These are phyloP conservation scores for Monosporascus sp. DNA, from an alignment of 2,329 filamentous ascomycete genomes.

Conservation along the genomic window DNA sequence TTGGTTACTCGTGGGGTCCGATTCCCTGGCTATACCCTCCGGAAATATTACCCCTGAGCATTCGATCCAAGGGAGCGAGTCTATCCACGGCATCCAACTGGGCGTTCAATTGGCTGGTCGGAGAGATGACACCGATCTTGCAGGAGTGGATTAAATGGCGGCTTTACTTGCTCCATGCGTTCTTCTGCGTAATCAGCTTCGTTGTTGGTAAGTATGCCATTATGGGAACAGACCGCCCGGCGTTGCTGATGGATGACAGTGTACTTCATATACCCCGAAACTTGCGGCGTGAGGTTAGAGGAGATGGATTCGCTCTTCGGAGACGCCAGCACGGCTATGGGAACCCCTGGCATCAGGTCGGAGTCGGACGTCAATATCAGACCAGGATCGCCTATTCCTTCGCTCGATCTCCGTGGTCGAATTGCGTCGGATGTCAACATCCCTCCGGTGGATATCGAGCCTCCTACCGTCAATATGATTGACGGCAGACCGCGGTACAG, in stretches of 20 bases:
- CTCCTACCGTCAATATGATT: constrained; percentile 56
- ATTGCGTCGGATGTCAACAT: constrained; percentile 62
- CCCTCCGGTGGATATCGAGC: constrained; percentile 76
- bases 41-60: constrained; percentile 95
- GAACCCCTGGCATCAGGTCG: constrained; percentile 66
- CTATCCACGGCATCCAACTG: constrained; percentile 95
- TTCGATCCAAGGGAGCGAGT: constrained; percentile 94
- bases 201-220: constrained; percentile 71
- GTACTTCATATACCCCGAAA: constrained; percentile 96
- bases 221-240: background rate
- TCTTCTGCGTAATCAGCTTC: constrained; percentile 93
- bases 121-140: constrained; percentile 87
- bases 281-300: constrained; percentile 87
- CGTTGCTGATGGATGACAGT: constrained; percentile 48
- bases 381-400: constrained; percentile 72
- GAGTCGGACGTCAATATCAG: constrained; percentile 81
- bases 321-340: constrained; percentile 77
- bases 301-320: constrained; percentile 96
- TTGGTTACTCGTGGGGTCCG: constrained; percentile 91
- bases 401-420: constrained; percentile 62
- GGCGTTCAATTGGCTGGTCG: constrained; percentile 97
- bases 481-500: constrained; percentile 36
- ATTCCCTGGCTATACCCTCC: constrained; percentile 98
- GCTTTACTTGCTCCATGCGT: constrained; percentile 89
- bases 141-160: constrained; percentile 93